Evolutionary conservation across 441 rosid species (phyloP).

Genomic region (Hypseocharis bilobata): DNA sequence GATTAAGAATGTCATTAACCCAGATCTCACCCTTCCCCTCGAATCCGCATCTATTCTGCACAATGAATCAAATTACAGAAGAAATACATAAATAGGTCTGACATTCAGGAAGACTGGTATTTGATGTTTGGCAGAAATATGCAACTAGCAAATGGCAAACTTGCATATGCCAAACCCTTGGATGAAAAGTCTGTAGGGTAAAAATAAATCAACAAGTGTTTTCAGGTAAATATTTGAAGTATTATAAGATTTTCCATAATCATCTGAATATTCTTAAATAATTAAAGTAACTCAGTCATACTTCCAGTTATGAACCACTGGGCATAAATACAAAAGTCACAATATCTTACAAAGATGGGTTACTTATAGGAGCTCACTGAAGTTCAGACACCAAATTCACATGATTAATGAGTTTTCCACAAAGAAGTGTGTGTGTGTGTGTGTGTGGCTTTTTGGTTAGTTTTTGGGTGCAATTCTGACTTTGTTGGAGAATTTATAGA

Average conservation of each 20-base stretch:
- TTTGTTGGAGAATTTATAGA: not conserved
- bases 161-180: not conserved
- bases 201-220: not conserved
- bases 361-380: not conserved
- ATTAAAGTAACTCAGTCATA: not conserved
- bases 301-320: not conserved
- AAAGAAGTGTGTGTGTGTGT: not conserved
- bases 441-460: not conserved
- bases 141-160: not conserved
- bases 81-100: not conserved
- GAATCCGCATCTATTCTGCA: conserved; percentile 91
- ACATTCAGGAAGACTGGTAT: not conserved
- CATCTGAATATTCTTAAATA: not conserved
- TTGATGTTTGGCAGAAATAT: not conserved
- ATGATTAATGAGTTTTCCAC: too few relatives aligned
- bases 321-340: not conserved
- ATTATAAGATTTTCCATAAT: not conserved
- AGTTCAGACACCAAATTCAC: too few relatives aligned
- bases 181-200: not conserved
- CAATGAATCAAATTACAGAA: conserved; percentile 13
- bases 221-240: not conserved
- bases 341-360: not conserved
- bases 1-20: conserved; percentile 91
- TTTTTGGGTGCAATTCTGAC: not conserved
- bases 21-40: conserved; percentile 80